Evolutionary conservation across 2,329 filamentous ascomycete genomes (phyloP).

Genomic region (Penicillium olsonii): DNA sequence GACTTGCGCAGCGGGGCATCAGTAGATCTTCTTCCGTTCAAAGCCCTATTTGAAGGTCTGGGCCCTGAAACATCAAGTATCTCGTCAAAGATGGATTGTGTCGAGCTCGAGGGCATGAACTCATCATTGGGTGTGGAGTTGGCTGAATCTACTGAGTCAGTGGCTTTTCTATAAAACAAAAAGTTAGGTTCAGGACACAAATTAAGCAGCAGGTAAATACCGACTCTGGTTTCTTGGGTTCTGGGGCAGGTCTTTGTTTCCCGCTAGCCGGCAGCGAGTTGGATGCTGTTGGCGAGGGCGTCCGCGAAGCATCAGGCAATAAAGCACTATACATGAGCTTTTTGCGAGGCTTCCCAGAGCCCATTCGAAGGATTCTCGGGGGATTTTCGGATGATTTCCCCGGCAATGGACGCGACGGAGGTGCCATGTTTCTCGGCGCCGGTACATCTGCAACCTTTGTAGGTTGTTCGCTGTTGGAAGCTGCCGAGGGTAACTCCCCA

Average conservation of each 20-base stretch:
- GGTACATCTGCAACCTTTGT: not conserved
- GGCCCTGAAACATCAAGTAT: constrained; percentile 16
- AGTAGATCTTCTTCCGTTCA: constrained; percentile 8
- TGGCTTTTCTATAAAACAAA: constrained; percentile 6
- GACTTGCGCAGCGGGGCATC: constrained; percentile 32
- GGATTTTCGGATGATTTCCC: constrained; percentile 11
- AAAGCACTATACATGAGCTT: constrained; percentile 47
- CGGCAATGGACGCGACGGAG: constrained; percentile 4
- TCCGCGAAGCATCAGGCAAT: constrained; percentile 27
- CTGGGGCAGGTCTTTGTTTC: constrained; percentile 2
- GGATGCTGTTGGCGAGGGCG: constrained; percentile 8
- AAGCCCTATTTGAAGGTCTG: constrained; percentile 4
- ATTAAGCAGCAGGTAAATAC: constrained; percentile 23
- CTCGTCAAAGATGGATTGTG: constrained; percentile 31
- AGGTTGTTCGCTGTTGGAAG: not conserved
- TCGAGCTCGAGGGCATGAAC: constrained; percentile 31
- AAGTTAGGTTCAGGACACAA: constrained; percentile 12
- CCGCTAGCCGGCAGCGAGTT: constrained; percentile 4
- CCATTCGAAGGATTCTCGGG: constrained; percentile 34
- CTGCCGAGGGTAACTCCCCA: not conserved
- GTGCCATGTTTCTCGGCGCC: constrained; percentile 1
- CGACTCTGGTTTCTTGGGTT: constrained; percentile 27
- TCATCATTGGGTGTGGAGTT: constrained; percentile 19
- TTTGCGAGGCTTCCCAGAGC: constrained; percentile 39
- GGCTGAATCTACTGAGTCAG: not conserved